These are phyloP conservation scores for Saccharomycopsis sp. DNA, from an alignment of 805 yeast species.

Conservation along the genomic window DNA sequence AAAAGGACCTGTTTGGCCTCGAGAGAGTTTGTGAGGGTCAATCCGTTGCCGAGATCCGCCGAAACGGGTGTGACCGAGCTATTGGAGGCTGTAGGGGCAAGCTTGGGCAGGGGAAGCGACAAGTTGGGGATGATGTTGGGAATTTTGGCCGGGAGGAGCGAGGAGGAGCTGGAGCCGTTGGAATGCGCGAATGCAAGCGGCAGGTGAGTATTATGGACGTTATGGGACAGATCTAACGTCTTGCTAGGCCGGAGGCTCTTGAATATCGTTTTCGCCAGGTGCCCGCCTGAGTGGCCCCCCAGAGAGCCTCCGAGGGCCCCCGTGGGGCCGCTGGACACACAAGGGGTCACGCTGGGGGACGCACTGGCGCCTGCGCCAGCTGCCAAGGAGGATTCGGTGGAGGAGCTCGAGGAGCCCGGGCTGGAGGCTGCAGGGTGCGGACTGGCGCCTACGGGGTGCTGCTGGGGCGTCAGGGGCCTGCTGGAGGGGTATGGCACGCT, in stretches of 20 bases:
- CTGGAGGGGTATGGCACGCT: slow-evolving; percentile 35
- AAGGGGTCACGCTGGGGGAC: background rate
- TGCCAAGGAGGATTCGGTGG: background rate
- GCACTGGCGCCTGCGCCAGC: background rate
- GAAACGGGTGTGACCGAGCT: slow-evolving; percentile 16
- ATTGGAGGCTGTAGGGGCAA: slow-evolving; percentile 9
- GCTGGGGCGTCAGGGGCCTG: slow-evolving; percentile 9
- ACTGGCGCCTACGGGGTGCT: slow-evolving; percentile 2
- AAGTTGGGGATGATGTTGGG: background rate
- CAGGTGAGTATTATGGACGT: background rate
- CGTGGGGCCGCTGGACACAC: background rate
- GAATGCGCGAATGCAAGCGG: background rate
- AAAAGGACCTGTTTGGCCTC: slow-evolving; percentile 40
- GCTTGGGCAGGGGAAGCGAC: background rate
- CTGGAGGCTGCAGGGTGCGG: background rate
- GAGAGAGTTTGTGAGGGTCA: background rate
- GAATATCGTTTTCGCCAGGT: too few relatives aligned
- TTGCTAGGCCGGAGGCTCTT: background rate
- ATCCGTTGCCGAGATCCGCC: slow-evolving; percentile 19
- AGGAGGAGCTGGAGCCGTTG: background rate
- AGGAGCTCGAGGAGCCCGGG: background rate
- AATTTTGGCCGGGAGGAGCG: too few relatives aligned
- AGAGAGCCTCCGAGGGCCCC: background rate
- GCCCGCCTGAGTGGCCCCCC: too few relatives aligned
- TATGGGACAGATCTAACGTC: background rate